Conservation (phyloP, 2,329 filamentous ascomycete genomes). For the Metarhizium humberi region DNA sequence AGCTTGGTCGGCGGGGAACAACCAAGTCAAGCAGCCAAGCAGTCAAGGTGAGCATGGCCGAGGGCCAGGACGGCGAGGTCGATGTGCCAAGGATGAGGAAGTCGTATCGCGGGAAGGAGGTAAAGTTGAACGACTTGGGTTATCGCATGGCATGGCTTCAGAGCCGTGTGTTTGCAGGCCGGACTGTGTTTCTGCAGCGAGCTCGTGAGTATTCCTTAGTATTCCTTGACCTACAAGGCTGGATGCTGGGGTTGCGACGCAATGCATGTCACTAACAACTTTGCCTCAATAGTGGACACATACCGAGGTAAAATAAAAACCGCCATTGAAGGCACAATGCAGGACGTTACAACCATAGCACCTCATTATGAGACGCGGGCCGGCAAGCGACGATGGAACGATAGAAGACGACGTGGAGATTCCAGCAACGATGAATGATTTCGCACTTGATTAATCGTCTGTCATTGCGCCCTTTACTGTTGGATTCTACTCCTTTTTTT, state of each 20-base stretch:
- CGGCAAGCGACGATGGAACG: constrained; percentile 70
- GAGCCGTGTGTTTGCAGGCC: constrained; percentile 79
- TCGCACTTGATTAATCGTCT: neutral
- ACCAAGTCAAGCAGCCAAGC: constrained; percentile 26
- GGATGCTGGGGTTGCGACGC: neutral
- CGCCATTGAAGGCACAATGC: constrained; percentile 68
- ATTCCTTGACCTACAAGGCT: neutral
- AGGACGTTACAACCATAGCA: constrained; percentile 63
- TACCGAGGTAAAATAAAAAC: constrained; percentile 87
- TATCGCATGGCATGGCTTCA: constrained; percentile 97
- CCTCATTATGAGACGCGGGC: constrained; percentile 84
- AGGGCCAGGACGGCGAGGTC: constrained; percentile 65
- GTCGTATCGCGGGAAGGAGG: constrained; percentile 65
- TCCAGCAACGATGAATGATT: constrained; percentile 20
- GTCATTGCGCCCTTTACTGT: neutral
- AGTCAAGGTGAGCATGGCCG: constrained; percentile 53
- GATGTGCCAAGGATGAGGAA: constrained; percentile 67
- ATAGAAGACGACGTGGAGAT: constrained; percentile 36
- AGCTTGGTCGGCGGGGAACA: constrained; percentile 24
- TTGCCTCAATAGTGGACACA: constrained; percentile 60
- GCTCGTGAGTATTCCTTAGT: constrained; percentile 66
- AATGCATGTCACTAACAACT: constrained; percentile 5
- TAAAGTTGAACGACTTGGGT: constrained; percentile 85
- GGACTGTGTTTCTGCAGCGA: constrained; percentile 81
- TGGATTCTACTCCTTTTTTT: neutral